These are phyloP conservation scores for Capronia coronata DNA, from an alignment of 2,329 filamentous ascomycete genomes.

Conservation along the genomic window DNA sequence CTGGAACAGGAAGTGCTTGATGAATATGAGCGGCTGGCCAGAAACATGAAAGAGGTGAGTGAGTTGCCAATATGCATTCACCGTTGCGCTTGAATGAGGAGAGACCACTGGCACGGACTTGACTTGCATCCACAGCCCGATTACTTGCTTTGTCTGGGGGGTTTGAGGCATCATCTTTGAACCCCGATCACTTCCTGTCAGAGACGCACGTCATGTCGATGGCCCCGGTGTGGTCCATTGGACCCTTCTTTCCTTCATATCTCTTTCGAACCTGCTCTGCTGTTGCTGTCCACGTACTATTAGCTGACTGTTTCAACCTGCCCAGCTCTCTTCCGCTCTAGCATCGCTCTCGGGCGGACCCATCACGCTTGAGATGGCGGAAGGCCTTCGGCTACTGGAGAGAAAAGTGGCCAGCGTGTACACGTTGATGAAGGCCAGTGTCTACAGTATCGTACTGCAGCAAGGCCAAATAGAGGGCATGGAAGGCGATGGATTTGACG, in stretches of 20 bases:
- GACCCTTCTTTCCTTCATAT: no score
- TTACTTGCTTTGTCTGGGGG: no score
- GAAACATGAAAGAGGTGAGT: conserved; percentile 89
- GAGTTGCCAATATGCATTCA: conserved; percentile 25
- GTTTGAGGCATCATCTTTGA: neutral
- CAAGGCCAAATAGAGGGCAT: conserved; percentile 63
- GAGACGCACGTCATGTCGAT: no score
- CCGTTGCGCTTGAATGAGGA: no score
- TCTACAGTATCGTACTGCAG: conserved; percentile 97
- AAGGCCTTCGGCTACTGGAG: conserved; percentile 80
- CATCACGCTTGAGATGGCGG: conserved; percentile 68
- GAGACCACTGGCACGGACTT: no score
- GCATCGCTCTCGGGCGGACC: conserved; percentile 62
- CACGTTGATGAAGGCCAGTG: conserved; percentile 92
- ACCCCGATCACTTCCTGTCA: no score
- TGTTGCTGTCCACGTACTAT: neutral
- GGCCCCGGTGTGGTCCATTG: no score
- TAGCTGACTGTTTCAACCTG: conserved; percentile 30
- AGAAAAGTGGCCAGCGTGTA: conserved; percentile 92
- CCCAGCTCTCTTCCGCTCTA: conserved; percentile 55
- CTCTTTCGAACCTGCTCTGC: neutral
- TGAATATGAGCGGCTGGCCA: conserved; percentile 79
- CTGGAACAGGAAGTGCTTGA: conserved; percentile 92
- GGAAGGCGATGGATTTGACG: conserved; percentile 2
- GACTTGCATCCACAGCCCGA: no score